Evolutionary conservation across 2,329 filamentous ascomycete species (phyloP).

Genomic region (Zalaria sp.): DNA sequence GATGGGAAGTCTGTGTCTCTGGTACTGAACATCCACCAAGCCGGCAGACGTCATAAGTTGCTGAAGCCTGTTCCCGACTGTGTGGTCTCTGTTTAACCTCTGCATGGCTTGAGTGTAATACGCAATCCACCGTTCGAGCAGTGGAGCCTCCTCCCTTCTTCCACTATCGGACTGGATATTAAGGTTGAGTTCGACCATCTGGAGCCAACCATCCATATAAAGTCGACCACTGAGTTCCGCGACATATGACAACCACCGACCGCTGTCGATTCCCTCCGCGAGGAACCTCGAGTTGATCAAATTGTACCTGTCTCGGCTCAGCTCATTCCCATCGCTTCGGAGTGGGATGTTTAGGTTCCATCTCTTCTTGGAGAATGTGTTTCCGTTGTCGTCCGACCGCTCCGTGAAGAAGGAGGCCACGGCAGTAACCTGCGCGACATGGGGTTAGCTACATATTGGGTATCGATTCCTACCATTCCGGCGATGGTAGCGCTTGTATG

Average conservation of each 20-base stretch:
- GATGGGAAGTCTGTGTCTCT: constrained; percentile 1
- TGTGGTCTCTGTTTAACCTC: constrained; percentile 3
- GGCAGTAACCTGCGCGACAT: constrained; percentile 13
- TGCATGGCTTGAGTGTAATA: constrained; percentile 21
- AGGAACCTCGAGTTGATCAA: constrained; percentile 68
- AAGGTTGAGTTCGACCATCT: constrained; percentile 78
- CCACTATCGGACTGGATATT: constrained; percentile 80
- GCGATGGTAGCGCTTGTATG: not conserved
- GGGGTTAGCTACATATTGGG: not conserved
- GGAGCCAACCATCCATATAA: constrained; percentile 68
- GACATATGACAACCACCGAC: constrained; percentile 63
- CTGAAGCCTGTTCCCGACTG: constrained; percentile 3
- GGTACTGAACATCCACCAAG: constrained; percentile 1
- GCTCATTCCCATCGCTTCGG: constrained; percentile 8
- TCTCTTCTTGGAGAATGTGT: constrained; percentile 9
- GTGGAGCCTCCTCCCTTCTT: constrained; percentile 43
- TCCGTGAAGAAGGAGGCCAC: constrained; percentile 18
- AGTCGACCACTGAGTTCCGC: constrained; percentile 60
- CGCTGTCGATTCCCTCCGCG: constrained; percentile 54
- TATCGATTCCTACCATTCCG: not conserved
- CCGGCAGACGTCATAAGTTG: constrained; percentile 4
- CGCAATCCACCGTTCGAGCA: constrained; percentile 21
- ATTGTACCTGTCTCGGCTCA: constrained; percentile 49
- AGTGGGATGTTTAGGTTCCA: constrained; percentile 22
- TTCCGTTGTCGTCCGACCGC: constrained; percentile 8